These are phyloP conservation scores for Lichtheimia corymbifera DNA, from an alignment of 371 early-diverging fungal genomes.

Conservation along the genomic window DNA sequence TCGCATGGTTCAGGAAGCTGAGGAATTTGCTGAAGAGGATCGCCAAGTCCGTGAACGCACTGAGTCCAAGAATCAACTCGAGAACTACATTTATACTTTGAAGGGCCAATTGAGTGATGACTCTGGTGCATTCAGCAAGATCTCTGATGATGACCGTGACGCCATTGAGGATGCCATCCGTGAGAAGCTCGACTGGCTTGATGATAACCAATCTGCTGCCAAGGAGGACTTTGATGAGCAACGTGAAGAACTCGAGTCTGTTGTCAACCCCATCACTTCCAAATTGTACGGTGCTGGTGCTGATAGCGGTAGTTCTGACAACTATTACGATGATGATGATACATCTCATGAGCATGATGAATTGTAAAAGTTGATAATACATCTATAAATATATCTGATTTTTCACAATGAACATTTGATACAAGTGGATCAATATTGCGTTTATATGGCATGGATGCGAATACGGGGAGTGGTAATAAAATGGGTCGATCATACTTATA, in stretches of 20 bases:
- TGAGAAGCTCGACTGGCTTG: conserved; percentile 86
- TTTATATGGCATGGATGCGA: no score
- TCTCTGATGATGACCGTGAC: conserved; percentile 84
- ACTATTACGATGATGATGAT: conserved; percentile 52
- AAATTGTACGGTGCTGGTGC: conserved; percentile 75
- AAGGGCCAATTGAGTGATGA: conserved; percentile 82
- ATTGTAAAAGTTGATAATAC: conserved; percentile 48
- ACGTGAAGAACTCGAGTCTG: conserved; percentile 80
- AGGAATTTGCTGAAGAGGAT: conserved; percentile 88
- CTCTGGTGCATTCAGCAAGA: conserved; percentile 63
- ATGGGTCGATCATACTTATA: no score
- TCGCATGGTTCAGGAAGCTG: conserved; percentile 93
- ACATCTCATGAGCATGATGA: conserved; percentile 76
- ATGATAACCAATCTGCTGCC: conserved; percentile 63
- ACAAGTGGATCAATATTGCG: no score
- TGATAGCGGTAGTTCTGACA: conserved; percentile 35
- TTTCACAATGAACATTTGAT: no score
- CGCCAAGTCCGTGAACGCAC: conserved; percentile 82
- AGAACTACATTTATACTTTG: conserved; percentile 81
- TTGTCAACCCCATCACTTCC: conserved; percentile 87
- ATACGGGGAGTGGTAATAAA: no score
- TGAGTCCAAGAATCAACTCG: conserved; percentile 83
- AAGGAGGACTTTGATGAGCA: conserved; percentile 84
- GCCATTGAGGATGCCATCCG: conserved; percentile 87
- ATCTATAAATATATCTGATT: conserved; percentile 3